Conservation (phyloP, 306 rosid species). For the Vigna mungo region DNA sequence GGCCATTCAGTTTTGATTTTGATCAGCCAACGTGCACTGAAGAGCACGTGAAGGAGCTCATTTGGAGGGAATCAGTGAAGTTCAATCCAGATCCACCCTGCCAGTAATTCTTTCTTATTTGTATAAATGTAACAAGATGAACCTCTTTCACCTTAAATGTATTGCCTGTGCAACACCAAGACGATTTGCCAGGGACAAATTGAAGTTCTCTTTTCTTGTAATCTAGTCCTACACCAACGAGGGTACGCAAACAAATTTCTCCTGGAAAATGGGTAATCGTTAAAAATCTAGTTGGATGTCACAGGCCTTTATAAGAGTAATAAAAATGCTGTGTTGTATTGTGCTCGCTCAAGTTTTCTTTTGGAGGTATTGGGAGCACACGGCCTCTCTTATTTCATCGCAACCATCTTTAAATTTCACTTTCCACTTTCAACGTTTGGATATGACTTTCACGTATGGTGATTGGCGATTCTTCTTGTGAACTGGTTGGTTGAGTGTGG, state of each 20-base stretch:
- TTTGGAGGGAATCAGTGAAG: constrained; percentile 89
- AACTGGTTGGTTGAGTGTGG: constrained; percentile 26
- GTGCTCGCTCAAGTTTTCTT: constrained; percentile 42
- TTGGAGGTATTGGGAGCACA: constrained; percentile 39
- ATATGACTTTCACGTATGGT: constrained; percentile 19
- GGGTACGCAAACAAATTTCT: constrained; percentile 44
- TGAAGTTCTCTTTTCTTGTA: constrained; percentile 49
- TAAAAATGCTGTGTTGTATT: constrained; percentile 43
- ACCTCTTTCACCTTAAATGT: constrained; percentile 42
- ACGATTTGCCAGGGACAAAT: constrained; percentile 48
- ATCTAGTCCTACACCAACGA: constrained; percentile 42
- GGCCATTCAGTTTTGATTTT: constrained; percentile 88
- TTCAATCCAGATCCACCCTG: constrained; percentile 87
- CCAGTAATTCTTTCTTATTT: constrained; percentile 54
- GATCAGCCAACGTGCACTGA: constrained; percentile 93
- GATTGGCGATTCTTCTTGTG: constrained; percentile 32
- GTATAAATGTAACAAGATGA: constrained; percentile 49
- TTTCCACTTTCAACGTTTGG: constrained; percentile 40
- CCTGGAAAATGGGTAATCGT: constrained; percentile 35
- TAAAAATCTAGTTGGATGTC: constrained; percentile 39
- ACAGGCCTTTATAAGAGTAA: constrained; percentile 47
- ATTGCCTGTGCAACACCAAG: constrained; percentile 44
- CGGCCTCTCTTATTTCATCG: constrained; percentile 39
- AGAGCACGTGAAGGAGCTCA: constrained; percentile 94
- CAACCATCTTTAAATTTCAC: constrained; percentile 42